Conservation (phyloP, 257 asterid genomes). For the Sherardia arvensis region DNA sequence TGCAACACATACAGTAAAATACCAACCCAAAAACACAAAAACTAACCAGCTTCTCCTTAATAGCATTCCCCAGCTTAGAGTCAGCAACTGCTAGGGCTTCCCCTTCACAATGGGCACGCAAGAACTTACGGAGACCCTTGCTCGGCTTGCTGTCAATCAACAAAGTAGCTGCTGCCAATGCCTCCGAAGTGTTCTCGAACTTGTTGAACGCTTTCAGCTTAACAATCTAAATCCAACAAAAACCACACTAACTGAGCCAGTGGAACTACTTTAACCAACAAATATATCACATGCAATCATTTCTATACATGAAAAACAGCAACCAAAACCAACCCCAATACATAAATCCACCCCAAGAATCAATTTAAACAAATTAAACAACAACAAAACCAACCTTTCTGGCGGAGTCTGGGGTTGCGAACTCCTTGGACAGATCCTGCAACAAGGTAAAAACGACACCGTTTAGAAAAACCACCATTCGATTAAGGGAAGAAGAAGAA, state of each 20-base stretch:
- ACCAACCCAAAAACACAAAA: background rate
- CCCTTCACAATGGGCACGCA: slow-evolving; percentile 61
- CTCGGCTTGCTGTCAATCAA: slow-evolving; percentile 63
- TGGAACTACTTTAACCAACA: too few species aligned
- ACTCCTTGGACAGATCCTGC: slow-evolving; percentile 74
- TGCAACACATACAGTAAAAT: background rate
- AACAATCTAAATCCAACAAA: slow-evolving; percentile 37
- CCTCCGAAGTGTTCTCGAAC: slow-evolving; percentile 78
- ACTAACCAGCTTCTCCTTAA: slow-evolving; percentile 82
- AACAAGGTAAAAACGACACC: background rate
- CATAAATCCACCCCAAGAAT: too few species aligned
- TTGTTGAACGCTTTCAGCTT: slow-evolving; percentile 71
- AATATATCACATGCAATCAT: background rate
- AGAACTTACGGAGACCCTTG: slow-evolving; percentile 69
- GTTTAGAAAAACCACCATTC: background rate
- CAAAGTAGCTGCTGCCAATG: slow-evolving; percentile 61
- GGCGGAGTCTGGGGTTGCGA: slow-evolving; percentile 59
- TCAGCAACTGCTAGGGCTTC: slow-evolving; percentile 70
- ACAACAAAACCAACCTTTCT: slow-evolving; percentile 49
- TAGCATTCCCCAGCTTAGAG: slow-evolving; percentile 71
- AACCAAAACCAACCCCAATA: background rate
- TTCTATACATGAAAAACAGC: background rate
- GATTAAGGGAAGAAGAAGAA: too few species aligned
- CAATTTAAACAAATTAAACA: too few species aligned
- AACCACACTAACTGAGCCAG: background rate